Conservation (phyloP, 768 basidiomycete species). For the Leucocoprinus birnbaumii region DNA sequence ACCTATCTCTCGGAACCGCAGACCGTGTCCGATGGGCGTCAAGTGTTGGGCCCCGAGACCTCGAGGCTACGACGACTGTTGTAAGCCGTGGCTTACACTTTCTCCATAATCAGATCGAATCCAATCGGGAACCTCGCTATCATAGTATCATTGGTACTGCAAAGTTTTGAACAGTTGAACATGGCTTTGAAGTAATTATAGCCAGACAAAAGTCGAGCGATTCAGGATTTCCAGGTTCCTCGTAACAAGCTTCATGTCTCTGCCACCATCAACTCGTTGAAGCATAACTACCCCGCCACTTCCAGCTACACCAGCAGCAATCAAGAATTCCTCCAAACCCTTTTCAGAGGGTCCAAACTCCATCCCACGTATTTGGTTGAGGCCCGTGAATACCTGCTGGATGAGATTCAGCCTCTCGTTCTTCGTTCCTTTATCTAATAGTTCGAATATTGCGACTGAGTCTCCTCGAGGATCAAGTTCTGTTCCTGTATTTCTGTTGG, state of each 20-base stretch:
- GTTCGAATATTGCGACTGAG: conserved; percentile 47
- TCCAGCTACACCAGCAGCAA: conserved; percentile 53
- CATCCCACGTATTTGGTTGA: conserved; percentile 64
- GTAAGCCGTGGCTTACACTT: no score
- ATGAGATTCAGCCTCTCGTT: conserved; percentile 25
- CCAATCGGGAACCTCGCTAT: no score
- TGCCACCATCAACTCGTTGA: conserved; percentile 53
- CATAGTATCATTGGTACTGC: no score
- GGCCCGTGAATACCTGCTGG: conserved; percentile 15
- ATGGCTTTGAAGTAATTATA: no score
- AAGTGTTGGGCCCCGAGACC: no score
- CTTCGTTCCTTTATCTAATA: conserved; percentile 25
- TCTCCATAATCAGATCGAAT: no score
- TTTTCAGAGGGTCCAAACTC: conserved; percentile 45
- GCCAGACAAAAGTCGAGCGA: conserved; percentile 52
- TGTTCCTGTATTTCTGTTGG: conserved; percentile 57
- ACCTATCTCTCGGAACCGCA: no score
- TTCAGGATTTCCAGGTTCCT: conserved; percentile 51
- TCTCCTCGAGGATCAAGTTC: conserved; percentile 50
- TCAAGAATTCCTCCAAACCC: conserved; percentile 44
- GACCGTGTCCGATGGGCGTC: no score
- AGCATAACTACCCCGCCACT: conserved; percentile 54
- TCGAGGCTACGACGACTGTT: no score
- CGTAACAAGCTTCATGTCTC: conserved; percentile 47
- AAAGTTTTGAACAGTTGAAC: no score